phyloP scores from a whole-genome alignment of 257 asterid genomes.

The Nicotiana paniculata region DNA sequence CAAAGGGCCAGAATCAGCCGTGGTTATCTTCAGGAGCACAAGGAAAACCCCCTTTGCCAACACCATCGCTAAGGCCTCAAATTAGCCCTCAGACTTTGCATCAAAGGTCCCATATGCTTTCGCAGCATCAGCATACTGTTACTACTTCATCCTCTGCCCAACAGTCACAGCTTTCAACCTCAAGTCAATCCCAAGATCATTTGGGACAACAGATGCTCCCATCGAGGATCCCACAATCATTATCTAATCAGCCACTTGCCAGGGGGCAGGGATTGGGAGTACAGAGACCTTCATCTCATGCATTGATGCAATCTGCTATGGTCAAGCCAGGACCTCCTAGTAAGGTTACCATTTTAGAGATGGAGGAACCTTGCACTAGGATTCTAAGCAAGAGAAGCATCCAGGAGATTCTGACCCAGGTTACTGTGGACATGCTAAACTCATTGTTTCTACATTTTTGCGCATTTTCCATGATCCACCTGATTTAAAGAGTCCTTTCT shows the following conservation, averaged over 20 bases:
- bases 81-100: conserved; percentile 50
- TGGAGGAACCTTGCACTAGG: conserved; percentile 53
- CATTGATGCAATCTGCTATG: conserved; percentile 35
- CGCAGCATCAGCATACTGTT: conserved; percentile 46
- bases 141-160: conserved; percentile 35
- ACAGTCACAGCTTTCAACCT: conserved; percentile 46
- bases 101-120: conserved; percentile 57
- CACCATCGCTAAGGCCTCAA: conserved; percentile 62
- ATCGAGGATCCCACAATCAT: conserved; percentile 50
- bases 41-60: conserved; percentile 73
- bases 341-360: conserved; percentile 40
- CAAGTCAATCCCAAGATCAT: conserved; percentile 54
- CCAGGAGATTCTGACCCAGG: conserved; percentile 78
- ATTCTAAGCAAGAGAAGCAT: conserved; percentile 75
- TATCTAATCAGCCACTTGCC: conserved; percentile 55
- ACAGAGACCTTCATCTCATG: conserved; percentile 50
- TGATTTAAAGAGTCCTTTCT: not conserved
- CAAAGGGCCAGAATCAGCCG: conserved; percentile 63
- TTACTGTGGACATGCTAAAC: conserved; percentile 15
- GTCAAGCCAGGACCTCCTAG: conserved; percentile 29
- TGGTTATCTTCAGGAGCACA: conserved; percentile 73
- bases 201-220: conserved; percentile 46
- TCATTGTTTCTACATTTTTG: not conserved
- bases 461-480: not conserved
- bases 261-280: conserved; percentile 55